These are phyloP conservation scores for Linderina pennispora DNA, from an alignment of 192 early-diverging fungal species.

Conservation along the genomic window DNA sequence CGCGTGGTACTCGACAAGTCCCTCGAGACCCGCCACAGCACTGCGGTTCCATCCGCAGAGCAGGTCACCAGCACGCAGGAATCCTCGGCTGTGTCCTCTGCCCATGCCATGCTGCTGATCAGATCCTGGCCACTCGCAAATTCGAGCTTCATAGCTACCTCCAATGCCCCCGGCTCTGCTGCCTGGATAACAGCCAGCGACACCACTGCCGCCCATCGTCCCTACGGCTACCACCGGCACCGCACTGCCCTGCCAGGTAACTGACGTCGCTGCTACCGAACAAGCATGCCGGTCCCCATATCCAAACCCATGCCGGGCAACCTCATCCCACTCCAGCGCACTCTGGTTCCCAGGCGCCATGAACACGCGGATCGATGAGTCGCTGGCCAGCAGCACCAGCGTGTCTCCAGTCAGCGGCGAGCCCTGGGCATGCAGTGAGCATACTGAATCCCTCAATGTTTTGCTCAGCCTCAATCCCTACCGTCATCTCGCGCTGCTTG, in stretches of 20 bases:
- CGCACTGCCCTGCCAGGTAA: background rate
- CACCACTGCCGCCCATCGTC: constrained; percentile 19
- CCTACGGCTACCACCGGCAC: constrained; percentile 24
- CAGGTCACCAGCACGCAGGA: constrained; percentile 9
- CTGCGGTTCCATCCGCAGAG: constrained; percentile 17
- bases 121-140: constrained; percentile 1
- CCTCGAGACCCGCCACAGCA: constrained; percentile 13
- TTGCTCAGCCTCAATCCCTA: constrained; percentile 6
- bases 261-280: constrained; percentile 6
- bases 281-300: constrained; percentile 13
- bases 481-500: constrained; percentile 12
- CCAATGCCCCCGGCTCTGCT: too few species aligned
- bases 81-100: background rate
- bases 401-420: constrained; percentile 10
- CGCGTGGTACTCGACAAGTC: too few species aligned
- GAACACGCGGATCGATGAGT: constrained; percentile 30
- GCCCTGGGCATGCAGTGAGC: constrained; percentile 19
- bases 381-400: constrained; percentile 18
- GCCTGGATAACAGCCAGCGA: too few species aligned
- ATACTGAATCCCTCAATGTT: constrained; percentile 23
- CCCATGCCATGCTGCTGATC: constrained; percentile 7
- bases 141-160: background rate
- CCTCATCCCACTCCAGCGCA: constrained; percentile 17
- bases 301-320: constrained; percentile 21
- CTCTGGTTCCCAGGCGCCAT: constrained; percentile 15